Percentiles rank a stretch among this genome's conserved stretches.
These are phyloP conservation scores for Trichophyton equinum DNA, from an alignment of 2,329 filamentous ascomycete species.

Conservation along the genomic window DNA sequence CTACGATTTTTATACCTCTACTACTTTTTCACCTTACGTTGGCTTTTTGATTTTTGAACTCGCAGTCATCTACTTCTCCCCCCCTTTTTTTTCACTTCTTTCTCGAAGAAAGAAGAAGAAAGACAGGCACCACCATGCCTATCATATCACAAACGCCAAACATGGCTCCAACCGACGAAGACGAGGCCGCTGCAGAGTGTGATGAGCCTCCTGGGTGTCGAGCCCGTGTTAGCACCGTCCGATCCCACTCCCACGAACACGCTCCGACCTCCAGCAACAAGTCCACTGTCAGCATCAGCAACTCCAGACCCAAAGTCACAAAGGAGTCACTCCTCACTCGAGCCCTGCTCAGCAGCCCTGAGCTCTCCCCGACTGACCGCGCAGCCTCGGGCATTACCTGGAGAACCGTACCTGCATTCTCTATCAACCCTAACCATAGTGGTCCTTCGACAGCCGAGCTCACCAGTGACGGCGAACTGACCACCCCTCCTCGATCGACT, in stretches of 20 bases:
- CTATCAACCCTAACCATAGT: constrained; percentile 49
- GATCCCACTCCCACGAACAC: constrained; percentile 5
- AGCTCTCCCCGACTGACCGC: constrained; percentile 31
- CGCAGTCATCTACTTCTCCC: background rate
- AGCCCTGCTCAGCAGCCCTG: constrained; percentile 59
- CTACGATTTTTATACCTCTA: background rate
- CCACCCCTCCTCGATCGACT: constrained; percentile 75
- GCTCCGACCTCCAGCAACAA: constrained; percentile 4
- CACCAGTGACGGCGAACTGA: constrained; percentile 86
- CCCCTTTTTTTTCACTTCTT: background rate
- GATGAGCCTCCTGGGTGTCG: constrained; percentile 73
- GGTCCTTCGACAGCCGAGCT: constrained; percentile 74
- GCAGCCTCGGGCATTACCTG: background rate
- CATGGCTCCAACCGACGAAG: constrained; percentile 34
- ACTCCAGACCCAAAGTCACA: constrained; percentile 35
- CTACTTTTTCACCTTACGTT: background rate
- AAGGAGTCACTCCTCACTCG: constrained; percentile 77
- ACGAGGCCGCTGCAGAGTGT: constrained; percentile 60
- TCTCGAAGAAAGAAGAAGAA: background rate
- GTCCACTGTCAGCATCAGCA: constrained; percentile 25
- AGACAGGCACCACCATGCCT: constrained; percentile 29
- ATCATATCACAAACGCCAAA: constrained; percentile 30
- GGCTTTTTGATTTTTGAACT: background rate
- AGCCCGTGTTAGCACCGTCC: background rate
- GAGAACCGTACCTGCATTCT: constrained; percentile 18